phyloP scores from a whole-genome alignment of 306 rosid species.

The Pterocarpus macrocarpus region DNA sequence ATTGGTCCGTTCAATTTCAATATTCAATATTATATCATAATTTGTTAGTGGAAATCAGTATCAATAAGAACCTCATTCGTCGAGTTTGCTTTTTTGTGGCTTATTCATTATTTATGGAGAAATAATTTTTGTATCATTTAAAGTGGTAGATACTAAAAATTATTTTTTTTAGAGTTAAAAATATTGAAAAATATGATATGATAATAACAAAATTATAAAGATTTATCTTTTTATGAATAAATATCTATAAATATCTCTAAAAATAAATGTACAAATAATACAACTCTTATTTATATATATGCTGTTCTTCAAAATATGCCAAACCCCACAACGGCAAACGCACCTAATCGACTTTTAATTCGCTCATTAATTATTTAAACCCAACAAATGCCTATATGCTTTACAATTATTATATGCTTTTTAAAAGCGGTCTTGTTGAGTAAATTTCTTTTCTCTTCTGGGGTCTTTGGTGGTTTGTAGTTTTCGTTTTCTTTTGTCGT shows the following conservation, averaged over 20 bases:
- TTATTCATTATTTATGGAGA: conserved; percentile 1
- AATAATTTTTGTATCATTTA: too few relatives aligned
- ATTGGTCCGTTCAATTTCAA: conserved; percentile 32
- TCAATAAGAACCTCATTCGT: conserved; percentile 32
- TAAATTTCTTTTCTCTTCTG: conserved; percentile 23
- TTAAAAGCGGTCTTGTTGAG: conserved; percentile 18
- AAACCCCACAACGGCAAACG: conserved; percentile 40
- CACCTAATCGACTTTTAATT: conserved; percentile 39
- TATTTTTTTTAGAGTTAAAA: too few relatives aligned
- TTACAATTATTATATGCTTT: conserved; percentile 39
- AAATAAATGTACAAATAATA: too few relatives aligned
- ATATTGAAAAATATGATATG: too few relatives aligned
- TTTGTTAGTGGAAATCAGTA: conserved; percentile 44
- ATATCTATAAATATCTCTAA: too few relatives aligned
- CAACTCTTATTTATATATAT: background rate
- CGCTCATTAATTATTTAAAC: background rate
- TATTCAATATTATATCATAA: conserved; percentile 3
- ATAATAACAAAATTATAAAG: too few relatives aligned
- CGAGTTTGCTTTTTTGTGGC: background rate
- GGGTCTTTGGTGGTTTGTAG: background rate
- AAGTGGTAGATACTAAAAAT: too few relatives aligned
- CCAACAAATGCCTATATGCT: conserved; percentile 29
- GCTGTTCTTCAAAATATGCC: conserved; percentile 40
- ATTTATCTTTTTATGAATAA: too few relatives aligned
- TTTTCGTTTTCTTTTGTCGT: conserved; percentile 2